A percentile compares a stretch with the other conserved stretches of the same genome.
Conservation (phyloP, 176 grass and related monocot species). For the Rhynchospora pubera region DNA sequence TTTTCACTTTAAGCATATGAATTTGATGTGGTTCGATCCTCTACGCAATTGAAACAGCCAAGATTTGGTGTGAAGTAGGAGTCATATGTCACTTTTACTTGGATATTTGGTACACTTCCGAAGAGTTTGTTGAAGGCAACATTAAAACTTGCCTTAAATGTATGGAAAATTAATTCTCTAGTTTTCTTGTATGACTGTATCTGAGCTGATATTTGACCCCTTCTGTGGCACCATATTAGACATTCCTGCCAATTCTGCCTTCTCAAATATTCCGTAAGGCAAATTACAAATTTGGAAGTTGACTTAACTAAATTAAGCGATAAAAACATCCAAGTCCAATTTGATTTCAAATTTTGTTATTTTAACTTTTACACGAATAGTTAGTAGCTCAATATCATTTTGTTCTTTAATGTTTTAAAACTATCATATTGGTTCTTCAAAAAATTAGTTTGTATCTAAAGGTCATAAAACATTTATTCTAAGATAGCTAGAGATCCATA, state of each 20-base stretch:
- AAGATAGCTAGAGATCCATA: too few species aligned
- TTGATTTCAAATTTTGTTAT: not conserved
- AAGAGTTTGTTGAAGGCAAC: not conserved
- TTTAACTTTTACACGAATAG: too few species aligned
- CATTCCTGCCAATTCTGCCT: not conserved
- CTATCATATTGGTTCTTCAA: too few species aligned
- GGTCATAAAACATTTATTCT: too few species aligned
- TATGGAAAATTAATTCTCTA: not conserved
- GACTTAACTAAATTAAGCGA: not conserved
- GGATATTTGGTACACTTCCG: not conserved
- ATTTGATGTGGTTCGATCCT: not conserved
- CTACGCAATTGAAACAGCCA: not conserved
- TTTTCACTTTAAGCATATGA: not conserved
- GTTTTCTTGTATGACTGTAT: not conserved
- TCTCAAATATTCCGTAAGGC: not conserved
- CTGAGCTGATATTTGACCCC: not conserved
- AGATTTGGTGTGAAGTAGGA: not conserved
- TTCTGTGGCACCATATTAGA: not conserved
- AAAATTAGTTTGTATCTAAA: too few species aligned
- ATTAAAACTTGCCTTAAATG: conserved; percentile 6
- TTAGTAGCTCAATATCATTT: too few species aligned
- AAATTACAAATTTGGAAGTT: not conserved
- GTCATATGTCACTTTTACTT: conserved; percentile 9
- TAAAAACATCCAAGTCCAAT: not conserved
- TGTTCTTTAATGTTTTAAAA: too few species aligned